Percentiles rank a stretch among this genome's conserved stretches.
Conservation (phyloP, 2,329 filamentous ascomycete genomes). For the Alternaria triticimaculans region DNA sequence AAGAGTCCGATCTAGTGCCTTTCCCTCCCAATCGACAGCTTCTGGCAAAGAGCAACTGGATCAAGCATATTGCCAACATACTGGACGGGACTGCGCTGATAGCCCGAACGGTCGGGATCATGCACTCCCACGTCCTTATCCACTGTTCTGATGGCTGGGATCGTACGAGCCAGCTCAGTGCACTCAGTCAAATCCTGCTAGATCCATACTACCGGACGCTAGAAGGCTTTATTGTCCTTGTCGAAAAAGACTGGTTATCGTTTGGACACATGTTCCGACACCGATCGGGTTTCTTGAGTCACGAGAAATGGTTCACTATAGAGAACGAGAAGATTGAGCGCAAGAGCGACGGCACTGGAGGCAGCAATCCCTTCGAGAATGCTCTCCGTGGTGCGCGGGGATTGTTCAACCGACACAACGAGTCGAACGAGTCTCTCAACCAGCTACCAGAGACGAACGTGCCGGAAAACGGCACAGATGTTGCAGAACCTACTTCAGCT, state of each 20-base stretch:
- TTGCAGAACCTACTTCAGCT: slow-evolving; percentile 48
- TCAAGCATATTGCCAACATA: slow-evolving; percentile 85
- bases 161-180: slow-evolving; percentile 91
- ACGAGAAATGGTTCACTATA: slow-evolving; percentile 91
- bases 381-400: slow-evolving; percentile 84
- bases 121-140: slow-evolving; percentile 93
- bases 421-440: slow-evolving; percentile 66
- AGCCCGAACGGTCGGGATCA: slow-evolving; percentile 84
- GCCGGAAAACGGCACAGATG: slow-evolving; percentile 57
- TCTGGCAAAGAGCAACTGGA: slow-evolving; percentile 84
- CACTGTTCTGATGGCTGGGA: slow-evolving; percentile 99
- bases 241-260: slow-evolving; percentile 97
- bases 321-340: slow-evolving; percentile 78
- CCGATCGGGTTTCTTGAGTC: slow-evolving; percentile 84
- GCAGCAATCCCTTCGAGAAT: slow-evolving; percentile 81
- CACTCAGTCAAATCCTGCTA: slow-evolving; percentile 88
- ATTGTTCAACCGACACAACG: slow-evolving; percentile 83
- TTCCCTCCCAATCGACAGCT: slow-evolving; percentile 82
- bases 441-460: slow-evolving; percentile 62
- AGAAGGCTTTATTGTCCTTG: slow-evolving; percentile 89
- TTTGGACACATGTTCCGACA: slow-evolving; percentile 98
- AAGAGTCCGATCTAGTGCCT: slow-evolving; percentile 87
- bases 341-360: slow-evolving; percentile 44
- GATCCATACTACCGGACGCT: slow-evolving; percentile 95
- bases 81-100: slow-evolving; percentile 86